Base-by-base conservation (phyloP, 2,329 filamentous ascomycete genomes). In the Penicillium thymicola region DNA sequence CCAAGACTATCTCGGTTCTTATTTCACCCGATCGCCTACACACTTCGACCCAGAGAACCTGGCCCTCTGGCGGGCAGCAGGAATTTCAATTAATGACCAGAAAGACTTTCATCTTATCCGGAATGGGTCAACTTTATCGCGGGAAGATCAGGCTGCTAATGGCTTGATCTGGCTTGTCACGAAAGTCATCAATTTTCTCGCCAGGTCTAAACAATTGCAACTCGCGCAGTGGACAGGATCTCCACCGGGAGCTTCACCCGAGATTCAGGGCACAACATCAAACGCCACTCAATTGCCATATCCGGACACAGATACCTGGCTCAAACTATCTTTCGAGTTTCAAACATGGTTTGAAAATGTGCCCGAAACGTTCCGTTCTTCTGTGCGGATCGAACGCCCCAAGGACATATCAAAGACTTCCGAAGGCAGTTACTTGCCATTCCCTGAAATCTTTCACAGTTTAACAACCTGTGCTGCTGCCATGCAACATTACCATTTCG, bases 401-500 rank as follows among this genome's bases (percentile, higher is more conserved):
- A 68, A 67, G 47, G 65, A 71, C 43, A 27, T 70, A 6, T 66
- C 70, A 5, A 64, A 67, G n/a, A 45, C 65, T 36, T 68, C 73
- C 0, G 72, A 75, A 11, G 59, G 66, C 48, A 68, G 66, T 25
- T 58, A 57, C 50, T 67, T 68, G 44, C 75, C 75, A 59, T 85
- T 79, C 68, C 79, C 71, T 0, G 82, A 85, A 62, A 77, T 85
- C 8, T 87, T 84, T 79, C 86, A 85, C 66, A 80, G 80, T 51
- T 76, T 84, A 0, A 79, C 85, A 0, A 82, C 85, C 70, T 87
- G 83, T 67, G 84, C 83, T 0, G 81, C 83, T 4, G 81, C 84
- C 0, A 86, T 87, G 79, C 84, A 87, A 64, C 80, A 80, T 57
- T 87, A 86, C 61, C 82, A 88, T 64, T 87, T 88, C 75, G 83